Evolutionary conservation across 169 alveolate species (phyloP), one percentile per base, ranked within the genome.

Genomic region (Babesia sp.): DNA sequence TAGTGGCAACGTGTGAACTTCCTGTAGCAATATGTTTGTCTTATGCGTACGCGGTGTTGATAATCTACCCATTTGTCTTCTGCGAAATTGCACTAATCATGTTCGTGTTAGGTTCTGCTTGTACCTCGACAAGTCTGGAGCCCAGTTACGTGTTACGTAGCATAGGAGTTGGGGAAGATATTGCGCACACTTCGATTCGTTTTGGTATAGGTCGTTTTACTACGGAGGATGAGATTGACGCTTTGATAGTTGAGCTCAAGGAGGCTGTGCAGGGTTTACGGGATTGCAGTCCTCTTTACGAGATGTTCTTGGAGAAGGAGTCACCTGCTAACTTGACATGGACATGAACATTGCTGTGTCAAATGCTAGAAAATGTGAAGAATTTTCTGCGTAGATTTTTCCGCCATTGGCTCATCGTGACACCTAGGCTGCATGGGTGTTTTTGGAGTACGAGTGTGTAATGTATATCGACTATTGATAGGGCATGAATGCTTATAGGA

Each of bases 181-280:
- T 96, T 69, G 99, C 99, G 59, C 99, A 96, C 83, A 96, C 99
- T 28, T 93, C 98, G 1, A 75, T 98, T 36, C 92, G 99, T 75
- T 95, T 98, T 72, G 99, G 99, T 20, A 63, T 98, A 33, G 99
- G 99, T 26, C 84, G 99, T 59, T 98, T 96, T 64, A 98, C 99
- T 9, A 93, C 98, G 7, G 97, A 93, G 60, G 94, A 89, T 57
- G 99, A 98, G 77, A 94, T 96, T 39, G 96, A 94, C 37, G 87
- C 81, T 37, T 91, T 94, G 46, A 87, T 91, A 20, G 84, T 83
- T 29, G 80, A 86, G 34, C 73, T 97, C 34, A 92, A 80, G 24
- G 75, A 71, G 45, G 91, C 94, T 11, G 98, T 93, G 11, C 71
- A 77, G 26, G 84, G 93, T 18, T 82, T 96, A 29, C 83, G 98